A percentile compares a stretch with the other conserved stretches of the same genome.
These are phyloP conservation scores for Huntiella bhutanensis DNA, from an alignment of 2,329 filamentous ascomycete species.

Conservation along the genomic window DNA sequence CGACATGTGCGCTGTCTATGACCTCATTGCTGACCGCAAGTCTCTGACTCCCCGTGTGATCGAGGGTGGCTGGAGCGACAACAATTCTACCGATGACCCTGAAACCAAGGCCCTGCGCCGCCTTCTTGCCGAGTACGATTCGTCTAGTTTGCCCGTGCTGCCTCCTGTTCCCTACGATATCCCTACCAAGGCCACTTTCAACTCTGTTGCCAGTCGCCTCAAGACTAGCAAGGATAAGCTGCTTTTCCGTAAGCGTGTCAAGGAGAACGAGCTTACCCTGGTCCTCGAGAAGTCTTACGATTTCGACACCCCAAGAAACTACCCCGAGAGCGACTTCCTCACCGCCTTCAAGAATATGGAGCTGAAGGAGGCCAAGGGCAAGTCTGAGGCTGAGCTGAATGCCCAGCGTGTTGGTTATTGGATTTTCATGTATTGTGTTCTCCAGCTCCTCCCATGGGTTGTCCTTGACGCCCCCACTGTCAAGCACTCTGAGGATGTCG, in stretches of 20 bases:
- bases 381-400: conserved; percentile 44
- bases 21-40: conserved; percentile 66
- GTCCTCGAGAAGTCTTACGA: conserved; percentile 73
- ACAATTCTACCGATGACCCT: conserved; percentile 38
- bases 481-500: conserved; percentile 49
- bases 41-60: conserved; percentile 61
- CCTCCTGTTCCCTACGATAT: conserved; percentile 84
- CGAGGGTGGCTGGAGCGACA: conserved; percentile 22
- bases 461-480: conserved; percentile 57
- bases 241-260: conserved; percentile 53
- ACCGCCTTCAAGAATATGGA: conserved; percentile 55
- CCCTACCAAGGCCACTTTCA: conserved; percentile 55
- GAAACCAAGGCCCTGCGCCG: conserved; percentile 54
- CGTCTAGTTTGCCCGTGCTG: conserved; percentile 70
- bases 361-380: conserved; percentile 44
- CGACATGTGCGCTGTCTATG: conserved; percentile 74
- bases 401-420: conserved; percentile 60
- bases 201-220: conserved; percentile 44
- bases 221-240: conserved; percentile 55
- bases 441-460: conserved; percentile 61
- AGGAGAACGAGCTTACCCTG: conserved; percentile 57
- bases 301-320: conserved; percentile 37
- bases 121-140: conserved; percentile 74
- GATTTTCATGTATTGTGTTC: conserved; percentile 62
- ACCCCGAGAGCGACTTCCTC: conserved; percentile 29